Evolutionary conservation across 208 protist genomes (phyloP), one percentile per base, ranked within the genome.

Genomic region (Polymyxa betae): DNA sequence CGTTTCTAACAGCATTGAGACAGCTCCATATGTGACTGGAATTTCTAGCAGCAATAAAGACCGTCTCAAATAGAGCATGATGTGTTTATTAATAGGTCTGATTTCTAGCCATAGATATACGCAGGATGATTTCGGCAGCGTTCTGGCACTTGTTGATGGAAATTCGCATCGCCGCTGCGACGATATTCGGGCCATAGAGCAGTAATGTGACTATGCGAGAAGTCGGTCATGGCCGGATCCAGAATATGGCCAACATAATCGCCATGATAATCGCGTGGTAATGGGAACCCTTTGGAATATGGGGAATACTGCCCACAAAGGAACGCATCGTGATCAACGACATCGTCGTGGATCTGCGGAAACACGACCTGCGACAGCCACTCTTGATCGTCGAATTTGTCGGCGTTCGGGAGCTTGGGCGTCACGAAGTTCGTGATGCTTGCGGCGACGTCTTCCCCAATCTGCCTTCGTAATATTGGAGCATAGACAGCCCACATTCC

Each of bases 241-340:
- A n/a, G 54, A 66, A 66, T 66, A 29, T 66, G 16, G 54, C 54
- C 54, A 66, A 66, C 54, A 29, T 32, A 66, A 66, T 66, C 54
- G 20, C 20, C 54, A 29, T 16, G 29, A 32, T 66, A 16, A 29
- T 66, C 54, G 20, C 54, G 16, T 16, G 54, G 54, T 29, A 66
- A 29, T 29, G 54, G 54, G 54, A 66, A 66, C 29, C 29, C 20
- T 16, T 66, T 29, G 54, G 29, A 16, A 66, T 66, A 66, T 16
- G 54, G 54, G 20, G 16, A 29, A 16, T 16, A 66, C 20, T 29
- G 20, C 54, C 20, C 20, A 29, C 54, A 66, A 66, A 32, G 16
- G 54, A 66, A 66, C 16, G 54, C 54, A 29, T 66, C 54, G 54
- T 66, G 54, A 16, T 66, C 54, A 29, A 66, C 54, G 29, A 66